Base-by-base conservation (phyloP, 495 filamentous ascomycete species). In the Trichoderma gamsii region DNA sequence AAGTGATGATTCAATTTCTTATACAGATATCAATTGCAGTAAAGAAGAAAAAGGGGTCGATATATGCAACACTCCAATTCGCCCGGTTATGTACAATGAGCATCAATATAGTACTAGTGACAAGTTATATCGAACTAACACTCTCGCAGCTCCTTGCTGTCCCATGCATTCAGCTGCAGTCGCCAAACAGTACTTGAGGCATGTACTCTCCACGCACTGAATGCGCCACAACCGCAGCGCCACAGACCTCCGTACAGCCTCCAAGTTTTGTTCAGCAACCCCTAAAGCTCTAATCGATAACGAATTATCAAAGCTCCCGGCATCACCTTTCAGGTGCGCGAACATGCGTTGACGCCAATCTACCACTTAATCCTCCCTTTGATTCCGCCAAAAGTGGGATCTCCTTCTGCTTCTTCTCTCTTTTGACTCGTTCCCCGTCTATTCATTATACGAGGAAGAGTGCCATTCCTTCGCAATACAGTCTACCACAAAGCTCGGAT, bases 211-310 rank as follows among this genome's bases (percentile, higher is more conserved):
- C 64, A 38, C 3, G 3, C 12, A 25, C 1, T 13, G 9, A 43
- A 66, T 43, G 64, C 64, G 41, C 41, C 64, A 66, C 41, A 66
- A 4, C 35, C 64, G 64, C 35, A 66, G 64, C 44, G 64, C 64
- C 38, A 43, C 44, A 66, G 25, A 5, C 32, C 4, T 21, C 51
- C 32, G 35, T 38, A 7, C 3, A 3, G 2, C 35, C 29, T 29
- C 29, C 29, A 29, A 29, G 3, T 38, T 38, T 38, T 9, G 5
- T 38, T 38, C 35, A 38, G 35, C 35, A 65, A 66, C 13, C 64
- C 35, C 64, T 32, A 38, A 32, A 61, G 56, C 56, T 69, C 35
- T 8, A 67, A 23, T 29, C 16, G 63, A 43, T 46, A 65, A 35
- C 15, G 16, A 41, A 63, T 11, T 66, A 16, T 18, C 25, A 6